Percentiles rank a stretch among this genome's conserved stretches.
Conservation (phyloP, 345 rosid genomes). For the Eucalyptus erythrocorys region DNA sequence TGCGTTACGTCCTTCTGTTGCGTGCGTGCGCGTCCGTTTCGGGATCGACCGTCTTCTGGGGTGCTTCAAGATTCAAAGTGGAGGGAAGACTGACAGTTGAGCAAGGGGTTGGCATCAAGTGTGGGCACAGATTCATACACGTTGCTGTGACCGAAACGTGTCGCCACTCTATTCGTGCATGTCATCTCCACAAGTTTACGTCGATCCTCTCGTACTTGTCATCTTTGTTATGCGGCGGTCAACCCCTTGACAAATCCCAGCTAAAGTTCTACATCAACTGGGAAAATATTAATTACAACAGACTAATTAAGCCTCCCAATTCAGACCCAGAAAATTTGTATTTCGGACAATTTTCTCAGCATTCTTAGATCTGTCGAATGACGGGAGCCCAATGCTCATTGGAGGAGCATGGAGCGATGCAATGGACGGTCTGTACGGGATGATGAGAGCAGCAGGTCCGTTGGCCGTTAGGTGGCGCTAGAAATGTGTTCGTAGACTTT, state of each 20-base stretch:
- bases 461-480: background rate
- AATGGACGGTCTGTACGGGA: background rate
- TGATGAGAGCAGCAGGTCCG: background rate
- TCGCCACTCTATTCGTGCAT: background rate
- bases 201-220: background rate
- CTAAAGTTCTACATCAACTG: background rate
- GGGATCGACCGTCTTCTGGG: background rate
- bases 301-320: background rate
- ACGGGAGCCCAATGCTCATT: background rate
- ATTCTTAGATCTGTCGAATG: background rate
- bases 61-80: background rate
- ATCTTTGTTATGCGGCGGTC: background rate
- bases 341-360: background rate
- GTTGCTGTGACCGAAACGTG: background rate
- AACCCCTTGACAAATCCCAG: background rate
- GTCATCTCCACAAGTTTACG: background rate
- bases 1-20: background rate
- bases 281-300: background rate
- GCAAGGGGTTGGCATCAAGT: background rate
- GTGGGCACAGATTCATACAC: background rate
- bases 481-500: background rate
- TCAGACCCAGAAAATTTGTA: background rate
- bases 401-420: background rate
- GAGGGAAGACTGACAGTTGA: constrained; percentile 35
- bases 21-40: background rate